Base-by-base conservation (phyloP, 305 asterid species). In the Solanum hybrid region DNA sequence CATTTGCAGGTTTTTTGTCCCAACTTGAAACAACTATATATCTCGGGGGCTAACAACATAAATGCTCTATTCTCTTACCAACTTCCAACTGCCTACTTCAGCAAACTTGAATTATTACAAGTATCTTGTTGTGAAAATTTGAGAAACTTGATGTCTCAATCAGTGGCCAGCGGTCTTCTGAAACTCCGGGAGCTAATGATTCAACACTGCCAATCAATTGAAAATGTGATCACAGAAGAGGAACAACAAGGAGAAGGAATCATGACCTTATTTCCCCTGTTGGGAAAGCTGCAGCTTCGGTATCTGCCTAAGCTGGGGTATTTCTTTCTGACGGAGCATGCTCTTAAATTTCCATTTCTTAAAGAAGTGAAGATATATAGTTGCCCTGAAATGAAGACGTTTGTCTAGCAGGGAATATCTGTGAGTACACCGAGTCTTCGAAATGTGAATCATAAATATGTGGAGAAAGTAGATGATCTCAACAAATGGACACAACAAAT, bases 151-250 rank as follows among this genome's bases (percentile, higher is more conserved):
- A 46, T 46, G 60, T 5, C 60, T 46, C 60, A 5, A 46, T 46
- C 60, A 14, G 60, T 14, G 60, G 60, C 60, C 1, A 46, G 3
- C 0, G 64, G 3, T 46, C 64, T 46, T 46, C 7, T 46, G 3
- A 5, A 2, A 14, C 64, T 46, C 3, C 22, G 22, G 22, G 0
- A 2, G 0, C 64, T 46, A 46, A 3, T 14, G 4, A 51, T 51
- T 6, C 0, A 1, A 2, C 0, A 5, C 64, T 46, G 3, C 8
- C 3, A 46, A 0, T 46, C 22, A 14, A 14, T 46, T 1, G 3
- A 46, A 46, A 3, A 46, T 14, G 22, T 46, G 64, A 46, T 46
- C 22, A 46, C 8, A 46, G 8, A 46, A 46, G 22, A 46, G 60
- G 7, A 46, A 14, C 20, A 46, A 46, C 60, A 46, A 46, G 60